Evolutionary conservation across 129 eudicot genomes (phyloP), one percentile per base, ranked within the genome.

Genomic region (Ambrosia trifida): DNA sequence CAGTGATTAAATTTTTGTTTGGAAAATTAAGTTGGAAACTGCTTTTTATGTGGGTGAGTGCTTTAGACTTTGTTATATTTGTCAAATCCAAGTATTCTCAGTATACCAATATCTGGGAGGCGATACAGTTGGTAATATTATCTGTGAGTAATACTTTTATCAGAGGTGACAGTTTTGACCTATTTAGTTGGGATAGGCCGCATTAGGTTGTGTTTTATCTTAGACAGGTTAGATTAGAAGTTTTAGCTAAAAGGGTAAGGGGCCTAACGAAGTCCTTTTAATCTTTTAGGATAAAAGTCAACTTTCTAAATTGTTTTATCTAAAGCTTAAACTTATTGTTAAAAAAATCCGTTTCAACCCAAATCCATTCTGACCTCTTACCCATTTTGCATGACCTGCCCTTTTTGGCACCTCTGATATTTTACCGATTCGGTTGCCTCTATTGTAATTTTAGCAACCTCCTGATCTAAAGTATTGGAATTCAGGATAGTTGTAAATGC

Each of bases 41-140:
- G 80, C 75, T 85, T 44, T 87, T 94, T 79, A 56, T 83, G 64
- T 94, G 99, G 99, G 99, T 94, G 77, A 83, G 86, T 69, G 13
- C 24, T 59, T 53, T 32, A 3, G 12, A 2, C 17, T 47, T 46
- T 38, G 75, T 68, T 46, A 72, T 72, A 60, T 61, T 1, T 61
- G 13, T 32, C 18, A 13, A 53, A 69, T 57, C 64, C 17, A 57
- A 35, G 38, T 57, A 57, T 11, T 30, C 9, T 28, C 13, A 28
- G 38, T 8, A 56, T 56, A 51, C 18, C 53, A 12, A 13, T 47
- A 47, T 47, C 13, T 47, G 18, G 53, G 17, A 47, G 53, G 13
- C 7, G 53, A 51, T 19, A 51, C 28, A 51, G 57, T 16, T 51
- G 57, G 18, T 51, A 24, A 56, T 56, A 24, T 10, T 24, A 20